phyloP scores from a whole-genome alignment of 2,329 filamentous ascomycete genomes.

The Apiospora malaysiana region DNA sequence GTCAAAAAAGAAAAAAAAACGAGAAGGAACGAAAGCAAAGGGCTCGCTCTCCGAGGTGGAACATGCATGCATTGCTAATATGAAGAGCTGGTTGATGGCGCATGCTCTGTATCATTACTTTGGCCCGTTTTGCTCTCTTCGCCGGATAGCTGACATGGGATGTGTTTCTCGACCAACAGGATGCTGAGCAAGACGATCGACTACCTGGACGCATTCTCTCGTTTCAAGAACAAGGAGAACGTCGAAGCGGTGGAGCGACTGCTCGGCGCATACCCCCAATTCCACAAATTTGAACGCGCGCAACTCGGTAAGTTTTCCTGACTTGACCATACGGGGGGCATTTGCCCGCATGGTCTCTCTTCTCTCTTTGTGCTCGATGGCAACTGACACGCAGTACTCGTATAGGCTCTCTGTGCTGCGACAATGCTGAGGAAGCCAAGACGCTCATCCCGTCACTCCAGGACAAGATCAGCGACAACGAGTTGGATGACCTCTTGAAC shows the following conservation, averaged over 20 bases:
- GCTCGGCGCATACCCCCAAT: conserved; percentile 76
- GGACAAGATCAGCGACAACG: conserved; percentile 89
- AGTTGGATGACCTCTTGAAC: conserved; percentile 85
- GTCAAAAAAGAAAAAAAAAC: background rate
- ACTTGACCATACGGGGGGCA: background rate
- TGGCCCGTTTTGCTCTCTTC: background rate
- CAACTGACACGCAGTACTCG: background rate
- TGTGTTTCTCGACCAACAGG: conserved; percentile 45
- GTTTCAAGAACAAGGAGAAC: conserved; percentile 94
- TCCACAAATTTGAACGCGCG: conserved; percentile 92
- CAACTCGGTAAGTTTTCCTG: conserved; percentile 72
- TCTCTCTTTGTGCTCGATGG: background rate
- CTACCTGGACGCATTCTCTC: conserved; percentile 92
- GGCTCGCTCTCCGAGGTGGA: background rate
- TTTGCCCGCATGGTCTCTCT: background rate
- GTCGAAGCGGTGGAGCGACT: conserved; percentile 93
- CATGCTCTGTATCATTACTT: background rate
- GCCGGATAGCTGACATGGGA: background rate
- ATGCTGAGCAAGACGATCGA: conserved; percentile 87
- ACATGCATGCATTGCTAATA: background rate
- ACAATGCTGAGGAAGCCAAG: conserved; percentile 93
- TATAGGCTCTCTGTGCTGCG: conserved; percentile 86
- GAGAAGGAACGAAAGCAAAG: background rate
- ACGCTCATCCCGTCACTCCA: conserved; percentile 88
- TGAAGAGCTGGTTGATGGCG: background rate